Base-by-base conservation (phyloP, 352 stramenopile species). In the Pythium utonaiense region DNA sequence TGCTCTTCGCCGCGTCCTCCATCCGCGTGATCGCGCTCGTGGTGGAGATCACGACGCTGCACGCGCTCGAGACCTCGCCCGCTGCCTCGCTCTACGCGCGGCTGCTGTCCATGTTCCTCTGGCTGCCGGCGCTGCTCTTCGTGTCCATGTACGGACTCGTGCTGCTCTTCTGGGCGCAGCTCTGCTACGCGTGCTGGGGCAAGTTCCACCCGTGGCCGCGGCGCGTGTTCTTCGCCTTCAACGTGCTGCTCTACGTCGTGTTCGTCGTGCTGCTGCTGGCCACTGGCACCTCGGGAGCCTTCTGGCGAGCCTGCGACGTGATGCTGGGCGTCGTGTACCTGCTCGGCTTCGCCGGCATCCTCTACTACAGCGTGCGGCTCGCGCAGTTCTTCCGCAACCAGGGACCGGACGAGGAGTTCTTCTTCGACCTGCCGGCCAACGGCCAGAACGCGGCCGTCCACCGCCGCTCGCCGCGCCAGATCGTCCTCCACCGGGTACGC, bases 71-170 rank as follows among this genome's bases (percentile, higher is more conserved):
- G 28, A 66, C 59, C 9, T 65, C 78, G n/a, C 73, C 78, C 33
- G 66, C 68, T 17, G 72, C 72, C 6, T 82, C 73, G 21, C 54
- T 85, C 24, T 76, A 78, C 66, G 70, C 65, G 55, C 70, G 72
- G 8, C 56, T 91, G 52, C 67, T 86, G 28, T 68, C 71, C 33
- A 59, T 91, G 36, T 87, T 93, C 60, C 62, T 91, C 17, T 89
- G 83, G 76, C 70, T 93, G 14, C 84, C 84, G 25, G 78, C 77
- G 56, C 82, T 93, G 67, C 73, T 93, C n/a, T 93, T 91, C 50
- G 73, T 91, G 63, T 86, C 78, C 58, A 93, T 89, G 77, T 91
- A 93, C 53, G 81, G 78, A 10, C 78, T 93, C 28, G 80, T 93
- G 67, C 71, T 93, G 66, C 79, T 93, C 45, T 93, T 93, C 53